Conservation (phyloP, 331 rosid genomes). For the Telfairia occidentalis region DNA sequence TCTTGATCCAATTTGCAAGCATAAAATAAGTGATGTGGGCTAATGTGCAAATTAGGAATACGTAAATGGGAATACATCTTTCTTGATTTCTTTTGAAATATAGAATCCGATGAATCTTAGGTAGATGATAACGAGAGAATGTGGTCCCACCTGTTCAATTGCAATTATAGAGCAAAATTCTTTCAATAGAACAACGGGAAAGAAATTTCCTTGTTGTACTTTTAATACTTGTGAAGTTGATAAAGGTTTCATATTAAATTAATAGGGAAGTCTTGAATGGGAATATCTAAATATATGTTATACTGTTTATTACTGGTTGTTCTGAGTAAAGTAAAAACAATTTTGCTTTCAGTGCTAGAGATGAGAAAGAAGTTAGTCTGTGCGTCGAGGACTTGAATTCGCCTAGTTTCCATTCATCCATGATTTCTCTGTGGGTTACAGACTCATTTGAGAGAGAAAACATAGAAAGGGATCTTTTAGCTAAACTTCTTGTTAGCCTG, state of each 20-base stretch:
- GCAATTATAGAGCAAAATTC: too few species aligned
- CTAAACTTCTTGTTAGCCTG: conserved; percentile 58
- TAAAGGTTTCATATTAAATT: neutral
- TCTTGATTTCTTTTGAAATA: neutral
- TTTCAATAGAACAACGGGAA: neutral
- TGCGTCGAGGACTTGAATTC: conserved; percentile 67
- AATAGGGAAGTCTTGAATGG: neutral
- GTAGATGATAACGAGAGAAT: too few species aligned
- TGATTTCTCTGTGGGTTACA: conserved; percentile 69
- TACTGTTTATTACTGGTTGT: neutral
- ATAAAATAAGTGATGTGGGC: neutral
- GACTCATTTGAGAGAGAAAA: conserved; percentile 82
- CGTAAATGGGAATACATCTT: neutral
- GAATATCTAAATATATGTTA: neutral
- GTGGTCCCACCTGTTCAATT: neutral
- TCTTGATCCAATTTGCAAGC: neutral
- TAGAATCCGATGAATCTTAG: too few species aligned
- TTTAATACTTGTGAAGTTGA: neutral
- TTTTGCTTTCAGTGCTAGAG: conserved; percentile 60
- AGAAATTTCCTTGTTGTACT: neutral
- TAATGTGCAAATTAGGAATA: neutral
- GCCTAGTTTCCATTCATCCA: conserved; percentile 70
- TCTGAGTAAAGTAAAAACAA: neutral
- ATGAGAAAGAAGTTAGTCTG: conserved; percentile 51
- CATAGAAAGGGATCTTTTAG: conserved; percentile 51